Evolutionary conservation across 768 basidiomycete species (phyloP).

Genomic region (Paxillus ammoniavirescens): DNA sequence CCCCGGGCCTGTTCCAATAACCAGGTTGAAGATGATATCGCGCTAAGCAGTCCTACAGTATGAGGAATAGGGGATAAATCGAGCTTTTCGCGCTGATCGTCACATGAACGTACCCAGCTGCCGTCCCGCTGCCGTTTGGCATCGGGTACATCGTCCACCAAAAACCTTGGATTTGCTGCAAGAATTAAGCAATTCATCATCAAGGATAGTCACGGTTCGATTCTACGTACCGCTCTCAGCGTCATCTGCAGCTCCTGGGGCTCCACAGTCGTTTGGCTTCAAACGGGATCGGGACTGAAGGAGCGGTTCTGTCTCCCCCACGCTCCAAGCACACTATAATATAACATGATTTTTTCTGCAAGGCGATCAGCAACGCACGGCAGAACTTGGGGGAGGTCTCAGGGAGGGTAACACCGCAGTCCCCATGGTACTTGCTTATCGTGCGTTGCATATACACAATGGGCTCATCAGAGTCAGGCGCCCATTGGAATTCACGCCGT

Average conservation of each 20-base stretch:
- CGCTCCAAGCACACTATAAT: too few relatives aligned
- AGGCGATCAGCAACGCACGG: too few relatives aligned
- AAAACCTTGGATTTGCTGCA: constrained; percentile 2
- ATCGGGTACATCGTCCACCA: constrained; percentile 47
- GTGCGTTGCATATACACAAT: too few relatives aligned
- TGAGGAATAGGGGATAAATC: background rate
- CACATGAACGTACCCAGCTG: constrained; percentile 43
- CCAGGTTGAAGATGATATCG: constrained; percentile 67
- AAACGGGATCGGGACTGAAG: constrained; percentile 4
- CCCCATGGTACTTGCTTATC: too few relatives aligned
- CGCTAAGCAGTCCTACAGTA: constrained; percentile 42
- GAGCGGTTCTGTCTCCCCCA: constrained; percentile 13
- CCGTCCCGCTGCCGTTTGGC: constrained; percentile 49
- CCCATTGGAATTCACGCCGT: too few relatives aligned
- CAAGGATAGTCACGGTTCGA: background rate
- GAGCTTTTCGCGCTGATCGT: background rate
- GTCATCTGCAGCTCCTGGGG: background rate
- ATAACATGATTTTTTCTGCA: too few relatives aligned
- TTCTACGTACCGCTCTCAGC: constrained; percentile 15
- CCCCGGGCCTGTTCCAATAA: constrained; percentile 81
- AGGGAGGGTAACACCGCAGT: too few relatives aligned
- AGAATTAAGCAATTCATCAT: background rate
- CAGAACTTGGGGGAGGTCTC: too few relatives aligned
- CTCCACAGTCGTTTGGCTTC: background rate
- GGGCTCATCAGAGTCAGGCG: too few relatives aligned